phyloP scores from a whole-genome alignment of 1,284 basidiomycete species.

The Anthracocystis panici-leucophaei region DNA sequence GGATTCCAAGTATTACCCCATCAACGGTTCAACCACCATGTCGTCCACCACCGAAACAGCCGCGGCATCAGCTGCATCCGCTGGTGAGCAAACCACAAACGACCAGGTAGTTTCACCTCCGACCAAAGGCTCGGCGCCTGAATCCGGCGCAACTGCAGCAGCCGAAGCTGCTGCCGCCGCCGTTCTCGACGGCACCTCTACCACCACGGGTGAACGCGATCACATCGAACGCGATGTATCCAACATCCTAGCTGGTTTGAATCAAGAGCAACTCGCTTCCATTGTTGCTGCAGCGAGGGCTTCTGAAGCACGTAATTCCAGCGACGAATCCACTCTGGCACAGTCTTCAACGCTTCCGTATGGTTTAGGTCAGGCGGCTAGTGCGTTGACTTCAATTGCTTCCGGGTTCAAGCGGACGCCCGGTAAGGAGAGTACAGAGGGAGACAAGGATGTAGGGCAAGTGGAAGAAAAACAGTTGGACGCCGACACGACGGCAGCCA shows the following conservation, averaged over 20 bases:
- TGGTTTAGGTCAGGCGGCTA: constrained; percentile 59
- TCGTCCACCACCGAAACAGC: too few species aligned
- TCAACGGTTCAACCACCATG: too few species aligned
- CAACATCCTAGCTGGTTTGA: constrained; percentile 60
- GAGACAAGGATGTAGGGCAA: constrained; percentile 25
- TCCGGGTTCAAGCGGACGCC: constrained; percentile 57
- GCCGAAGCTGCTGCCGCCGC: constrained; percentile 13
- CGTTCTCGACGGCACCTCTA: constrained; percentile 11
- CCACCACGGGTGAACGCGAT: constrained; percentile 27
- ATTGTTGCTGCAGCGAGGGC: constrained; percentile 63
- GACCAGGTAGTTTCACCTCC: neutral
- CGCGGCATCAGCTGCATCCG: neutral
- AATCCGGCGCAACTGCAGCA: constrained; percentile 4
- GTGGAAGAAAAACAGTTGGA: constrained; percentile 24
- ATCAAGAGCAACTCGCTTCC: constrained; percentile 63
- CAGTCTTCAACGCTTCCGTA: constrained; percentile 21
- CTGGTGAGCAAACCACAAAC: too few species aligned
- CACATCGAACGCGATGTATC: constrained; percentile 60
- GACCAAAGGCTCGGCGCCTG: neutral
- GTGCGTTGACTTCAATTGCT: constrained; percentile 61
- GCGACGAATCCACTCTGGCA: neutral
- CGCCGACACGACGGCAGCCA: constrained; percentile 19
- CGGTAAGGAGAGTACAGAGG: constrained; percentile 8
- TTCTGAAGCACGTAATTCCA: constrained; percentile 31
- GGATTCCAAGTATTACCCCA: too few species aligned